Evolutionary conservation across 2,329 filamentous ascomycete species (phyloP), one percentile per base, ranked within the genome.

Genomic region (Metarhizium guizhouense): DNA sequence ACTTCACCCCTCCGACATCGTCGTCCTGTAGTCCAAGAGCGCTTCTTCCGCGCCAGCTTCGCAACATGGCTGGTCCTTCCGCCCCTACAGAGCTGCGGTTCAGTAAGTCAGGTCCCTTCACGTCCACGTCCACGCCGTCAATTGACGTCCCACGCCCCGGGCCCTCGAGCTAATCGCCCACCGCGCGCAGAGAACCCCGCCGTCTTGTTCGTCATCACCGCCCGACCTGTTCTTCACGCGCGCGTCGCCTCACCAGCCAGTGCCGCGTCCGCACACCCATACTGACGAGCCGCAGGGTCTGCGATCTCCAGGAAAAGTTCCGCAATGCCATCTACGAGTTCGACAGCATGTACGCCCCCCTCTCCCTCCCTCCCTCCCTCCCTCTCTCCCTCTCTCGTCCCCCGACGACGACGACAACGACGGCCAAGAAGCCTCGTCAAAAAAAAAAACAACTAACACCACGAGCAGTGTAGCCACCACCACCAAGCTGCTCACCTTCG

Each of bases 251-350:
- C n/a, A 18, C 40, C 32, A 25, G 25, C 25, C 25, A 25, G 25
- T 25, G 25, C 25, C 25, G 25, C 25, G 25, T 25, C 25, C 25
- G 25, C 25, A 25, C 25, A 25, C 25, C 25, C 25, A 25, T 13
- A 16, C n/a, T 30, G 29, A 50, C 8, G 3, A 45, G 3, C 6
- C 18, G 29, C 55, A 96, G 92, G 66, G 83, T 97, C 68, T 97
- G 93, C 75, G 93, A 97, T 67, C 79, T 97, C 60, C 93, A 97
- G 74, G 93, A 96, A 63, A 95, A 91, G 71, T 97, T 97, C 74
- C 83, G 90, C 58, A 76, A 78, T 8, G 86, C 85, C 55, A 96
- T 97, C 64, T 82, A 86, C 73, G 86, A 95, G 67, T 96, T 92
- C 67, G 82, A 89, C 60, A 90, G 88, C 68, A 81, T 96, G 85